phyloP scores from a whole-genome alignment of 768 basidiomycete species.

The Sarcomyxa edulis region DNA sequence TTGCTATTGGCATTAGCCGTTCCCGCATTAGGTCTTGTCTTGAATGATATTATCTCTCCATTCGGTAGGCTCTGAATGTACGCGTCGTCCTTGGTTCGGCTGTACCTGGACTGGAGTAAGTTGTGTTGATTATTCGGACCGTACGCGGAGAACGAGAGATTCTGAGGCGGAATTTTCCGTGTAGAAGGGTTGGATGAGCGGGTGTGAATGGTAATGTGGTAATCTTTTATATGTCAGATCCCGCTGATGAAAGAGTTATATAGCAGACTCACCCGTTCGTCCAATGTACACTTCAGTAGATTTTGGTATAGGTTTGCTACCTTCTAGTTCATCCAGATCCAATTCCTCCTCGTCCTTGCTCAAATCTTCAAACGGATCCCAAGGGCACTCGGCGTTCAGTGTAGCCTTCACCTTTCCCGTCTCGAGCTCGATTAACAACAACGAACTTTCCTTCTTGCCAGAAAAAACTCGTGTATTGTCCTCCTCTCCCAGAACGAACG shows the following conservation, averaged over 20 bases:
- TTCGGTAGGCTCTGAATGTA: constrained; percentile 81
- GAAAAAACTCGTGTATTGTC: constrained; percentile 75
- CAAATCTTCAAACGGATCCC: constrained; percentile 61
- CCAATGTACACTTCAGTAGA: constrained; percentile 47
- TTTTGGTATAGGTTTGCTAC: constrained; percentile 30
- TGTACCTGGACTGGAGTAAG: constrained; percentile 66
- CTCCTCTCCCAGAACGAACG: constrained; percentile 64
- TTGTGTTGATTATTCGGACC: constrained; percentile 89
- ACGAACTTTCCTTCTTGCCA: constrained; percentile 85
- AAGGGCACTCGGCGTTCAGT: constrained; percentile 72
- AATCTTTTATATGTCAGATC: no score
- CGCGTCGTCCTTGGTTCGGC: constrained; percentile 67
- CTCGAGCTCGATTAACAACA: constrained; percentile 69
- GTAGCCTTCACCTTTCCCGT: constrained; percentile 77
- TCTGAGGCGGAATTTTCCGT: constrained; percentile 52
- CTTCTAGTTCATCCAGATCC: constrained; percentile 59
- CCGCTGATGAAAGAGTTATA: no score
- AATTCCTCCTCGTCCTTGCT: constrained; percentile 35
- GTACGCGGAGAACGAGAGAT: constrained; percentile 86
- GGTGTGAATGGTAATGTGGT: constrained; percentile 81
- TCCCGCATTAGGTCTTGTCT: constrained; percentile 24
- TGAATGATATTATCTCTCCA: constrained; percentile 77
- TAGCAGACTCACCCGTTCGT: constrained; percentile 35
- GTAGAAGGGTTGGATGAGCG: constrained; percentile 30
- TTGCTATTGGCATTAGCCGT: background rate